These are phyloP conservation scores for Cyclaneusma minus DNA, from an alignment of 2,329 filamentous ascomycete species.

Conservation along the genomic window DNA sequence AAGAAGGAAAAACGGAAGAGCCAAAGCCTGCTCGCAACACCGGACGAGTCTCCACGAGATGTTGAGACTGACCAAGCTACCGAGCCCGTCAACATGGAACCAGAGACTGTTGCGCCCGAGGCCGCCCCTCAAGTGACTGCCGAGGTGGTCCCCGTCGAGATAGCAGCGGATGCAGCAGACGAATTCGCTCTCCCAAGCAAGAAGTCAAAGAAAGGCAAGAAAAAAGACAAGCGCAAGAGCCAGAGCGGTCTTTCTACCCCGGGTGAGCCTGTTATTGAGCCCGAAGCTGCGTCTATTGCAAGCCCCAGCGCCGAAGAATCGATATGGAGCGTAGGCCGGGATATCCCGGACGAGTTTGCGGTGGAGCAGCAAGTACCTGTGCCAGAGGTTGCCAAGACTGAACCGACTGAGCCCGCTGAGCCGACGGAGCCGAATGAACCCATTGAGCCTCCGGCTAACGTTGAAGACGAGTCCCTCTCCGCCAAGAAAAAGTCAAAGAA, in stretches of 20 bases:
- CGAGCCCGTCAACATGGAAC: background rate
- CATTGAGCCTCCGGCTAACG: constrained; percentile 10
- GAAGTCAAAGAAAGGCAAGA: constrained; percentile 16
- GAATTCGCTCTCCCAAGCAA: no score
- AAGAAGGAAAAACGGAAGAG: constrained; percentile 5
- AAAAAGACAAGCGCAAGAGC: constrained; percentile 10
- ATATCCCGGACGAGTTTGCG: no score
- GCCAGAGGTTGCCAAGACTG: constrained; percentile 1
- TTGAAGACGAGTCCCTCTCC: constrained; percentile 12
- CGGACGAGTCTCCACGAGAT: constrained; percentile 1
- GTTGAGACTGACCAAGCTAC: background rate
- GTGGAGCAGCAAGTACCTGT: no score
- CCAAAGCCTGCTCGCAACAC: background rate
- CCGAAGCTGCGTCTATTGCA: background rate
- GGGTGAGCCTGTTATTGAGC: background rate
- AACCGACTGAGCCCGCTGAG: constrained; percentile 1
- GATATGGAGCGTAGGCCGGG: no score
- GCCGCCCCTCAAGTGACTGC: constrained; percentile 1
- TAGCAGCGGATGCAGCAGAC: background rate
- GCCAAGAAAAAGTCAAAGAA: constrained; percentile 14
- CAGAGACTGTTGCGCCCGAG: background rate
- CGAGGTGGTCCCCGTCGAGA: background rate
- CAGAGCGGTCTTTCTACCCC: constrained; percentile 8
- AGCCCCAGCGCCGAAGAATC: background rate
- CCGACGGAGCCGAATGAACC: constrained; percentile 3